These are phyloP conservation scores for Epichloe sylvatica DNA, from an alignment of 2,329 filamentous ascomycete species.

Conservation along the genomic window DNA sequence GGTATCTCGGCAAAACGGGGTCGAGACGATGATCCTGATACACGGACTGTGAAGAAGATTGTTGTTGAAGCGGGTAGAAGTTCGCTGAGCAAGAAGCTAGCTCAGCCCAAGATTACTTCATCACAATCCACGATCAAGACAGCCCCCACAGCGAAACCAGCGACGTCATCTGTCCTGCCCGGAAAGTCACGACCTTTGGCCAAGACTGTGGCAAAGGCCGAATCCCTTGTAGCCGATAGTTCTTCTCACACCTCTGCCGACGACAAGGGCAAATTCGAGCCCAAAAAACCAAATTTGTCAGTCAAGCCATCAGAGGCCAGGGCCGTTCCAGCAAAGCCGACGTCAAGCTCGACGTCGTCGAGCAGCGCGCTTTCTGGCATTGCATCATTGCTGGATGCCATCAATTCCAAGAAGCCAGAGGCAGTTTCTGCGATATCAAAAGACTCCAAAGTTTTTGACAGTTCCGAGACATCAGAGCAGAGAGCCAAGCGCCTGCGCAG, in stretches of 20 bases:
- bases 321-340: constrained; percentile 3
- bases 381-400: constrained; percentile 38
- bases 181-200: constrained; percentile 32
- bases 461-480: constrained; percentile 53
- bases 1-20: constrained; percentile 21
- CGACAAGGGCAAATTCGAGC: constrained; percentile 19
- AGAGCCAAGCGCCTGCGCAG: constrained; percentile 55
- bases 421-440: constrained; percentile 33
- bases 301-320: constrained; percentile 17
- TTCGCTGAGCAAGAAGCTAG: constrained; percentile 27
- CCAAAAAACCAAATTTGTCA: constrained; percentile 11
- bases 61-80: constrained; percentile 25
- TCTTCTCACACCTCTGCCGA: constrained; percentile 14
- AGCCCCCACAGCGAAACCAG: constrained; percentile 16
- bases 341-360: constrained; percentile 7
- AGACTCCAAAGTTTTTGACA: constrained; percentile 33
- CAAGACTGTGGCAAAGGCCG: constrained; percentile 28
- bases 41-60: constrained; percentile 28
- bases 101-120: constrained; percentile 19
- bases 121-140: constrained; percentile 17
- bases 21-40: constrained; percentile 27
- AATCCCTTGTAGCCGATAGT: constrained; percentile 14
- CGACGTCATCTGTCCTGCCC: constrained; percentile 27
- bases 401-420: constrained; percentile 29
- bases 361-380: constrained; percentile 32